Evolutionary conservation across 176 grass and related monocot species (phyloP), one percentile per base, ranked within the genome.

Genomic region (Lolium rigidum): DNA sequence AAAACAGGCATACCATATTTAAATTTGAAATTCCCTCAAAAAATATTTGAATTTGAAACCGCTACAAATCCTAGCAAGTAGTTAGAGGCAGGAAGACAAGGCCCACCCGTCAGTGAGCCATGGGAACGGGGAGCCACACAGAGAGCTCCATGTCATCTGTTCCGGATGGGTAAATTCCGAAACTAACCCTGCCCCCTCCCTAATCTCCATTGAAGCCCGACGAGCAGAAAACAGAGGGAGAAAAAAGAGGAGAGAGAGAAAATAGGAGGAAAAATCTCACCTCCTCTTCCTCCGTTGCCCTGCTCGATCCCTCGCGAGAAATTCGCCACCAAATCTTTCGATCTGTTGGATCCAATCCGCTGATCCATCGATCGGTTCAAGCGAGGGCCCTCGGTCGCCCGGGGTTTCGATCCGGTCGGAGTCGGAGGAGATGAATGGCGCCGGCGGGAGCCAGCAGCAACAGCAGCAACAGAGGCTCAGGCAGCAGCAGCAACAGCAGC

Each of bases 401-500:
- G 77, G 70, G 71, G 82, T 63, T 47, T 44, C 82, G 90, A 91
- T 91, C 86, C 57, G 81, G 89, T 91, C 28, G 81, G 51, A 25
- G 80, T 76, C 17, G 81, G 79, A 85, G 66, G 79, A 75, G 82
- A 91, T 88, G 86, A 91, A 88, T 83, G 82, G 86, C 71, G 90
- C 85, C 63, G 86, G 85, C 62, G 90, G 77, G 66, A 84, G 72
- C 62, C 70, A 85, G 82, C 90, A 88, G 85, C 82, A 91, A 9
- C 89, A 90, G 78, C 88, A 92, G 80, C 80, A 86, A 64, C 76
- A 86, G 88, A 78, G 89, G 84, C 85, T 91, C 31, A 82, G 86
- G 51, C 88, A 90, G 83, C 88, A 90, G 41, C 87, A 93, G 84
- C 89, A 91, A 28, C 89, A 93, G 28, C 88, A 92, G 62, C 89